Evolutionary conservation across 2,329 filamentous ascomycete genomes (phyloP), one percentile per base, ranked within the genome.

Genomic region (Davidsoniella neocaledoniae): DNA sequence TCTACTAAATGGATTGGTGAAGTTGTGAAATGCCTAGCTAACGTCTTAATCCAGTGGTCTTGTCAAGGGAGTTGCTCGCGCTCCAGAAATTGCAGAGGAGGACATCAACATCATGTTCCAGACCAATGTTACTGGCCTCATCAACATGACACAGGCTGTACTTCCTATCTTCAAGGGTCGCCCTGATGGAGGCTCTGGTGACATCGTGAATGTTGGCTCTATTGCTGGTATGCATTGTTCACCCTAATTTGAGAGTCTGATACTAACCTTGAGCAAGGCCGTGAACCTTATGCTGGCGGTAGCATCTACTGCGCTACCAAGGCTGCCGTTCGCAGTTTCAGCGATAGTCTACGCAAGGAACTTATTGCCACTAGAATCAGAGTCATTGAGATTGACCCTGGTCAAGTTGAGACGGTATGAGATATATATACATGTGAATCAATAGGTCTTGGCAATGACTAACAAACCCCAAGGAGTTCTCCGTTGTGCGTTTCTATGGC

Each of bases 241-340:
- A 19, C 8, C 26, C 39, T 38, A 4, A n/a, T 40, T n/a, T 17
- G 26, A 8, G n/a, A 26, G 19, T 45, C 14, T 17, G 19, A 23
- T 16, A 19, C 43, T 47, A 48, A 48, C 26, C 3, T 5, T 45
- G n/a, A 25, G 17, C n/a, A 23, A 63, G 65, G 86, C 26, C 76
- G 87, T 42, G 87, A 94, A 58, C 75, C 85, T 9, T 95, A 94
- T 63, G 71, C 78, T 1, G 86, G 86, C 46, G 88, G 88, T 25
- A 79, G 80, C 62, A 93, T 94, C 61, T 95, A 95, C 73, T 94
- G 88, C 64, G 86, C 87, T 1, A 88, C 84, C 53, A 95, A 95
- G 67, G 86, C 87, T 17, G 88, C 88, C 1, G 82, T 94, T 50
- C 77, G 83, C 57, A 82, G 74, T 56, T 94, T 94, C 66, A 87